Percentiles rank a stretch among this genome's conserved stretches.
Evolutionary conservation across 805 yeast genomes (phyloP).

Genomic region (Peterozyma xylosa): DNA sequence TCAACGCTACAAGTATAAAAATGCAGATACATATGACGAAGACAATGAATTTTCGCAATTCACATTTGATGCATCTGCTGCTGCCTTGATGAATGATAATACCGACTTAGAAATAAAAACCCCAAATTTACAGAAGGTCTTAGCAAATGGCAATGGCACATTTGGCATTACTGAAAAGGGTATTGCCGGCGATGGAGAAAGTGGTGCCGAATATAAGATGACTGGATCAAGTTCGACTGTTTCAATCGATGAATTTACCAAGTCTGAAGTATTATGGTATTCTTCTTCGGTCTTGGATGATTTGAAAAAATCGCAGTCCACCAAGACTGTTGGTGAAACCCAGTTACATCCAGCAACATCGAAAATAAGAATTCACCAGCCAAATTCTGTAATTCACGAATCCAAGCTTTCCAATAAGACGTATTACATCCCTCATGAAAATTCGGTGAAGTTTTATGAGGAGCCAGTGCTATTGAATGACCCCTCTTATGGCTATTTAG

Average conservation of each 20-base stretch:
- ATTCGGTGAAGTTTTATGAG: slow-evolving; percentile 7
- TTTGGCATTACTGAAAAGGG: too few species aligned
- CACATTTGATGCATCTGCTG: too few species aligned
- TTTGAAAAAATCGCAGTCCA: not conserved
- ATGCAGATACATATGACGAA: not conserved
- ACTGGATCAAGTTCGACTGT: too few species aligned
- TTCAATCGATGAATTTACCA: too few species aligned
- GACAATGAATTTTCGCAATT: too few species aligned
- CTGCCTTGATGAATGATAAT: too few species aligned
- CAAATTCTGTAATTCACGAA: not conserved
- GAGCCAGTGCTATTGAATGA: slow-evolving; percentile 4
- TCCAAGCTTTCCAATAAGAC: not conserved
- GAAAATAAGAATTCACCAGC: slow-evolving; percentile 1
- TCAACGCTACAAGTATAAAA: slow-evolving; percentile 5
- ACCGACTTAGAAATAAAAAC: too few species aligned
- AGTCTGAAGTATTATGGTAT: not conserved
- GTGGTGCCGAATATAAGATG: too few species aligned
- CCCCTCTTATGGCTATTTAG: slow-evolving; percentile 6
- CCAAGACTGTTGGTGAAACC: too few species aligned
- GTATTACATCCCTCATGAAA: slow-evolving; percentile 3
- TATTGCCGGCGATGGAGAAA: too few species aligned
- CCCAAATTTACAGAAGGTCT: too few species aligned
- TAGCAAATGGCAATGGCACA: too few species aligned
- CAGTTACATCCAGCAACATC: not conserved
- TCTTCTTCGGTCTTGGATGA: slow-evolving; percentile 5